Evolutionary conservation across 2,329 filamentous ascomycete genomes (phyloP).

Genomic region (Purpureocillium lavendulum): DNA sequence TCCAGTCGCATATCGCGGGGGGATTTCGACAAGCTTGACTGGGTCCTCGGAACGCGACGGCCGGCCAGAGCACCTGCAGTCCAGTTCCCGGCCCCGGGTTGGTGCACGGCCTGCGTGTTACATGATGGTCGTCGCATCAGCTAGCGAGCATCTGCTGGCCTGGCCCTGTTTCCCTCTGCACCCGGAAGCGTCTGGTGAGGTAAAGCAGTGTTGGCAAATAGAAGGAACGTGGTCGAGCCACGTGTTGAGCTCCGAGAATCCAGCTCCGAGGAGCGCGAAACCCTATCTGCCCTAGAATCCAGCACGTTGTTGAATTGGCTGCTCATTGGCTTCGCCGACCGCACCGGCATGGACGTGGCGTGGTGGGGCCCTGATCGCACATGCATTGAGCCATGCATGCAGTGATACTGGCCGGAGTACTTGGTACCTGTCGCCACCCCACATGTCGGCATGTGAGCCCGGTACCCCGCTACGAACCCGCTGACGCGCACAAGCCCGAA

Average conservation of each 20-base stretch:
- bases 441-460: no score
- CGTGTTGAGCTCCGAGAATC: background rate
- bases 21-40: background rate
- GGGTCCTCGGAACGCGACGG: background rate
- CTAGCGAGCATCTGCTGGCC: no score
- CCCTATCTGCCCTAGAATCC: slow-evolving; percentile 11
- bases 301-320: slow-evolving; percentile 14
- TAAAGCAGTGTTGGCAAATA: background rate
- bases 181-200: no score
- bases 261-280: slow-evolving; percentile 3
- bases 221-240: background rate
- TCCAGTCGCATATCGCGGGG: no score
- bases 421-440: no score
- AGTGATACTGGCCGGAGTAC: background rate
- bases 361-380: no score
- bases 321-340: slow-evolving; percentile 16
- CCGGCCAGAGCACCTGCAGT: no score
- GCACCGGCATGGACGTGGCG: no score
- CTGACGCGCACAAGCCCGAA: slow-evolving; percentile 13
- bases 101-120: no score
- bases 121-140: no score
- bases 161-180: no score
- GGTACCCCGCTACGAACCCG: slow-evolving; percentile 2
- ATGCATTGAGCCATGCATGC: background rate
- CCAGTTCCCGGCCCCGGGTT: no score